Conservation (phyloP, 768 basidiomycete genomes). For the Serendipita sp. region DNA sequence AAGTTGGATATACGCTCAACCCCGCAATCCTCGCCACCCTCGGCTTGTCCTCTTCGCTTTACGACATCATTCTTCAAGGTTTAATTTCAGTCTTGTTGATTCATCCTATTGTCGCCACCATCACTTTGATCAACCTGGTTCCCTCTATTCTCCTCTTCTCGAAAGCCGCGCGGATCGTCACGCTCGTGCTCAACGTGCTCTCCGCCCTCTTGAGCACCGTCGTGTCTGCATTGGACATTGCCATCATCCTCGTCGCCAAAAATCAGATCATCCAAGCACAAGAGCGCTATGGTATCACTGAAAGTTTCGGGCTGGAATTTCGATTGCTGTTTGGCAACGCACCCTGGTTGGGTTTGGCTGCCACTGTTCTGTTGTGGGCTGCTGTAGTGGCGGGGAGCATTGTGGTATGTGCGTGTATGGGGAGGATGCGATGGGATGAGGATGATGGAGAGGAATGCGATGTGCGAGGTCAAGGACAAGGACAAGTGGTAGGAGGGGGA, state of each 20-base stretch:
- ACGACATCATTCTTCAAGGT: slow-evolving; percentile 25
- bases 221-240: slow-evolving; percentile 47
- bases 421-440: not conserved
- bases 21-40: slow-evolving; percentile 26
- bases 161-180: slow-evolving; percentile 24
- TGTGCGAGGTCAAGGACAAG: no score
- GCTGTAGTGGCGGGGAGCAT: slow-evolving; percentile 28
- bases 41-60: slow-evolving; percentile 29
- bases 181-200: slow-evolving; percentile 43
- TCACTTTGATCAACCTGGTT: slow-evolving; percentile 21
- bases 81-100: slow-evolving; percentile 41
- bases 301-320: slow-evolving; percentile 24
- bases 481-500: no score
- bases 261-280: slow-evolving; percentile 25
- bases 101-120: slow-evolving; percentile 44
- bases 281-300: no score
- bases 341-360: slow-evolving; percentile 55
- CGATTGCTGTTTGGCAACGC: slow-evolving; percentile 45
- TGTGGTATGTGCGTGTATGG: not conserved
- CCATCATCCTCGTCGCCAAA: slow-evolving; percentile 38
- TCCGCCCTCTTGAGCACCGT: slow-evolving; percentile 38
- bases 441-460: not conserved
- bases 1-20: slow-evolving; percentile 53
- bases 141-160: not conserved
- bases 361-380: slow-evolving; percentile 40